These are phyloP conservation scores for Globisporangium uncinulatum DNA, from an alignment of 352 stramenopile species.

Conservation along the genomic window DNA sequence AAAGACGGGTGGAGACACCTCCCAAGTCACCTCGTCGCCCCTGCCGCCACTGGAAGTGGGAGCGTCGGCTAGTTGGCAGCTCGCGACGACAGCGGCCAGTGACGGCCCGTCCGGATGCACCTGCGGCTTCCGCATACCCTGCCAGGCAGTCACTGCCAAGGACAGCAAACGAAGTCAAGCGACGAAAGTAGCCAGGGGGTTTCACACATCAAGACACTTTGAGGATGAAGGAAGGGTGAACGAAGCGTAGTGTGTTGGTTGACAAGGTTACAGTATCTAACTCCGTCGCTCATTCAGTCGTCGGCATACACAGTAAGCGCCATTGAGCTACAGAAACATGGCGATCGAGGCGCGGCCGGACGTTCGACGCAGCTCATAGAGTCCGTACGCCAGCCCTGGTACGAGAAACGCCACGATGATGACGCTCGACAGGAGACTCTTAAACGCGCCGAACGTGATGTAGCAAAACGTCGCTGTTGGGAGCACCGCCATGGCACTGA, in stretches of 20 bases:
- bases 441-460: constrained; percentile 28
- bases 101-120: not conserved
- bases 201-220: too few species aligned
- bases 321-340: constrained; percentile 4
- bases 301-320: too few species aligned
- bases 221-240: too few species aligned
- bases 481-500: constrained; percentile 19
- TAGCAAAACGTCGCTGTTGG: constrained; percentile 22
- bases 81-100: not conserved
- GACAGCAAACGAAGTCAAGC: too few species aligned
- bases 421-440: constrained; percentile 18
- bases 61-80: not conserved
- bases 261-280: too few species aligned
- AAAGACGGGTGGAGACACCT: not conserved
- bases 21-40: constrained; percentile 2
- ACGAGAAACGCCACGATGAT: constrained; percentile 35
- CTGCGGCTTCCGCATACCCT: not conserved
- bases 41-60: not conserved
- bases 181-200: too few species aligned
- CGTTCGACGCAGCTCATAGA: constrained; percentile 20
- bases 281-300: too few species aligned
- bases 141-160: too few species aligned
- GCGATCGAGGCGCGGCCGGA: not conserved
- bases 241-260: too few species aligned
- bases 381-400: constrained; percentile 25